Base-by-base conservation (phyloP, 2,329 filamentous ascomycete genomes). In the Ceratocystis alfenasii region DNA sequence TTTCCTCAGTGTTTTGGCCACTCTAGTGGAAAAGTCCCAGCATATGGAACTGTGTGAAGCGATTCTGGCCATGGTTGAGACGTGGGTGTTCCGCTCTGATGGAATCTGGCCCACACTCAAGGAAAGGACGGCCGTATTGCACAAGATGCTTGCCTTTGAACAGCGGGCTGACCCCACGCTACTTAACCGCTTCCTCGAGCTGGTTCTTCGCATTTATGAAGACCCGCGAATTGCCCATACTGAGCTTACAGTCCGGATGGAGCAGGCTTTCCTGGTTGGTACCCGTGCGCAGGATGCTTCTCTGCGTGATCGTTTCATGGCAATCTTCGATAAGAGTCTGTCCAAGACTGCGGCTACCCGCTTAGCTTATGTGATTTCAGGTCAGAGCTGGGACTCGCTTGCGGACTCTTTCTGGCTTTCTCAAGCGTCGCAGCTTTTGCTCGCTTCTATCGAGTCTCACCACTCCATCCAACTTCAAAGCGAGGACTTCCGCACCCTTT, bases 101-200 rank as follows among this genome's bases (percentile, higher is more conserved):
- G 94, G 96, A 69, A 94, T 91, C 1, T 96, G 94, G 82, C 94
- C 94, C 0, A 99, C 94, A 0, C 81, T 99, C 1, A 99, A 99
- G 75, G 95, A 99, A 76, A 99, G 99, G 79, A 97, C 93, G 0
- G 95, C 95, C 0, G 94, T 99, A 0, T 78, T 99, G n/a, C 92
- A 95, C 72, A 99, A 99, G 77, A 99, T 99, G 94, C 79, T 97
- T 17, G 87, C 92, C 0, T 99, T 99, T 70, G 94, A 99, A 75
- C 85, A 89, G 66, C 84, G 94, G 48, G 78, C 82, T 33, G 93
- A 97, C 73, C 84, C 87, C 41, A 90, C 87, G 0, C 87, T 99
- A 77, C 80, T 99, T 66, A 91, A 87, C 70, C 93, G 93, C 73
- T 99, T 97, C 78, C 80, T 99, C 67, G 89, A 97, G 70, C 84